Conservation (phyloP, 352 stramenopile species). For the Pythium aristosporum region DNA sequence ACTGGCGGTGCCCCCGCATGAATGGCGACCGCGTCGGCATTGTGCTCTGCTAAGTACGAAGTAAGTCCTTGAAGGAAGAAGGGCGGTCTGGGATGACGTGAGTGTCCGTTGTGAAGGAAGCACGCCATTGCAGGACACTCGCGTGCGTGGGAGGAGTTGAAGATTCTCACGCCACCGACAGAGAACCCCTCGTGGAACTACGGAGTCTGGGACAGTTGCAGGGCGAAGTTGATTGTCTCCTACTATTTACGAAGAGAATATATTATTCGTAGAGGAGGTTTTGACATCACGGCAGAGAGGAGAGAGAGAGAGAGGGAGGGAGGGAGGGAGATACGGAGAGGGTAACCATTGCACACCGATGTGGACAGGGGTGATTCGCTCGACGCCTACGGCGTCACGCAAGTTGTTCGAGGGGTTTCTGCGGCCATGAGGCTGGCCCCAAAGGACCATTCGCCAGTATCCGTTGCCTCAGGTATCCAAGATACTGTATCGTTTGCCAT, state of each 20-base stretch:
- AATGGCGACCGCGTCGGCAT: conserved; percentile 43
- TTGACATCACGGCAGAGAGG: no score
- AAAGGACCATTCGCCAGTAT: no score
- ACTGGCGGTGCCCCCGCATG: conserved; percentile 66
- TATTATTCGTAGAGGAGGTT: no score
- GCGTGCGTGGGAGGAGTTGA: neutral
- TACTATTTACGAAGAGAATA: no score
- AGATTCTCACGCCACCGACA: neutral
- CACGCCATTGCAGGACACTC: neutral
- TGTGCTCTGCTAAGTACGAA: conserved; percentile 32
- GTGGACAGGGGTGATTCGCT: neutral
- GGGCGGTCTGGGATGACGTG: no score
- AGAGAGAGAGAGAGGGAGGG: no score
- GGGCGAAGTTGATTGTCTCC: neutral
- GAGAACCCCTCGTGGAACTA: neutral
- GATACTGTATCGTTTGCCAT: no score
- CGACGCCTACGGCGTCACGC: neutral
- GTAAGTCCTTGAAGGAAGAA: neutral
- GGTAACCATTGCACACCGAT: neutral
- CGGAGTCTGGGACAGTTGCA: neutral
- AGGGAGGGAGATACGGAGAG: no score
- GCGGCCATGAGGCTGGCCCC: no score
- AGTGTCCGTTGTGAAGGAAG: neutral
- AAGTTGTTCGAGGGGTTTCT: neutral
- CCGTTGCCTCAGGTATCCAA: no score